Conservation (phyloP, 129 eudicot species). For the Artemisia annua region DNA sequence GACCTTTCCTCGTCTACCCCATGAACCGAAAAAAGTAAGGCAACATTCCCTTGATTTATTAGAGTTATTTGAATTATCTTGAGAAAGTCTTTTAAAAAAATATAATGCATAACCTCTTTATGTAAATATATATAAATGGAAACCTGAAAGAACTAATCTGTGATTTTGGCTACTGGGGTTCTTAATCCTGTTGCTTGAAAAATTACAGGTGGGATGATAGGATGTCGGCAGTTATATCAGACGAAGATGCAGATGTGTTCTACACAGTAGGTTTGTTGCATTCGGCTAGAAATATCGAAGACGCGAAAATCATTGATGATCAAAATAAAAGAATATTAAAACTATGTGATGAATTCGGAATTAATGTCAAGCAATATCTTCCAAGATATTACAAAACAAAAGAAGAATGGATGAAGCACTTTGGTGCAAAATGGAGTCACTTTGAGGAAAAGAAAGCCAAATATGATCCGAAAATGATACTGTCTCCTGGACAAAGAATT, state of each 20-base stretch:
- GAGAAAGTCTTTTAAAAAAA: too few relatives aligned
- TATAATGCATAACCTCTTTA: too few relatives aligned
- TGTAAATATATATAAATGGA: too few relatives aligned
- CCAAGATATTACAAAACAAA: slow-evolving; percentile 54
- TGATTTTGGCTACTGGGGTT: too few relatives aligned
- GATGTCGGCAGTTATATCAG: slow-evolving; percentile 76
- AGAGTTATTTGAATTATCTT: too few relatives aligned
- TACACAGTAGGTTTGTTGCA: slow-evolving; percentile 60
- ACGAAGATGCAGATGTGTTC: slow-evolving; percentile 73
- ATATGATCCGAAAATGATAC: slow-evolving; percentile 75
- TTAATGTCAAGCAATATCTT: slow-evolving; percentile 66
- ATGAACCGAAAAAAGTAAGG: slow-evolving; percentile 41
- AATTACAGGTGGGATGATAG: slow-evolving; percentile 73
- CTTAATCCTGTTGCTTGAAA: too few relatives aligned
- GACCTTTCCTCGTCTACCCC: slow-evolving; percentile 82
- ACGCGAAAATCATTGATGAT: slow-evolving; percentile 37
- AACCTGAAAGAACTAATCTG: not conserved
- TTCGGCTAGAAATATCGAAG: slow-evolving; percentile 36
- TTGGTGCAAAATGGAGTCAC: slow-evolving; percentile 65
- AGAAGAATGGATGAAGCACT: slow-evolving; percentile 76
- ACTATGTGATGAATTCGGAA: slow-evolving; percentile 51
- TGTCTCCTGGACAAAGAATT: slow-evolving; percentile 81
- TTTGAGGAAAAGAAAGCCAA: slow-evolving; percentile 50
- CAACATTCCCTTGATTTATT: too few relatives aligned
- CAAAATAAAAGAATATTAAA: slow-evolving; percentile 52